Base-by-base conservation (phyloP, 805 yeast species). In the Kazachstania psychrophila region DNA sequence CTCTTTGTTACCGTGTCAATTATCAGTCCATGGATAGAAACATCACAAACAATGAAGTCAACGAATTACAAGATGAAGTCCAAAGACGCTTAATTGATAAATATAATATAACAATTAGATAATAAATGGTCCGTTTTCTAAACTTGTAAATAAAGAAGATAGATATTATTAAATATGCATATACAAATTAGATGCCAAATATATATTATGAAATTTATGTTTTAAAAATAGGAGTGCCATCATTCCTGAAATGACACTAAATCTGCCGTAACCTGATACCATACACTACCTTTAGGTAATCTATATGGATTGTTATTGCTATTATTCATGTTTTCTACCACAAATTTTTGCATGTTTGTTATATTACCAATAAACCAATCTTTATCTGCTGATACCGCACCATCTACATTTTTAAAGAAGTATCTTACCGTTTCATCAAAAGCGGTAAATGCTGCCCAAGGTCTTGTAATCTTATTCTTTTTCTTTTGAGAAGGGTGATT, bases 21-120 rank as follows among this genome's bases (percentile, higher is more conserved):
- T 92, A 86, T 62, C 97, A 92, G 63, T 82, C 95, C 2, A 88
- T 92, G 96, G 96, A 89, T 50, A 74, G 96, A 51, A 81, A 82
- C 40, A 66, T 92, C 47, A 85, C 94, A 18, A 86, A 82, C 54
- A 79, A 73, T 2, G 97, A 92, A 57, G 72, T 92, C 37, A 89
- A 89, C 53, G 66, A 51, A 1, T 63, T 86, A 33, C 95, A 92
- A 54, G 71, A 72, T 2, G 56, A 64, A 27, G 83, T 89, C 18
- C 75, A 84, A 43, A 47, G 56, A 1, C 71, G 70, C n/a, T 66
- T 92, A 46, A 64, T 61, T 14, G 54, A 65, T 5, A 63, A 56
- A 31, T 79, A 69, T 49, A 64, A 66, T 3, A 77, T 87, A 7
- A 77, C 74, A 45, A 59, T 87, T 41, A 73, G 77, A 43, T 68